A percentile compares a stretch with the other conserved stretches of the same genome.
Evolutionary conservation across 2,329 filamentous ascomycete genomes (phyloP).

Genomic region (Trichoderma cornu-damae): DNA sequence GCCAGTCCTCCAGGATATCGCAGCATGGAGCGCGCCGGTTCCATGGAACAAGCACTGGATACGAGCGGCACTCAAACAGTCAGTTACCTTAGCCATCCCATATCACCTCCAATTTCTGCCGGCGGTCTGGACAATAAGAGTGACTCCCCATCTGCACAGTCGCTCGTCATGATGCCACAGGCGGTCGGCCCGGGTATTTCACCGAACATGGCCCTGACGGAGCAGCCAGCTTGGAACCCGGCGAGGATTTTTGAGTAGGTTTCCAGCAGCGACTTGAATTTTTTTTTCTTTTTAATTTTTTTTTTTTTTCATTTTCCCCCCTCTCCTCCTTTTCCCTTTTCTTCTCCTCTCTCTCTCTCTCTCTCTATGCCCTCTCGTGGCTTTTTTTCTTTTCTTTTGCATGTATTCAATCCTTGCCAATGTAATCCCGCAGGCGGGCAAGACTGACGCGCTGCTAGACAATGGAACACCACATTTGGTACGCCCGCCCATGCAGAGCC

Average conservation of each 20-base stretch:
- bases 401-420: neutral
- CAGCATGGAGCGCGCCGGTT: conserved; percentile 42
- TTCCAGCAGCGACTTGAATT: neutral
- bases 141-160: conserved; percentile 68
- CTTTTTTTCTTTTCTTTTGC: neutral
- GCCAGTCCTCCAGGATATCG: conserved; percentile 56
- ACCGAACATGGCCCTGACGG: conserved; percentile 55
- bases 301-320: neutral
- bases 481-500: conserved; percentile 46
- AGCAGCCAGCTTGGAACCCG: conserved; percentile 73
- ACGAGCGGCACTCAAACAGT: conserved; percentile 53
- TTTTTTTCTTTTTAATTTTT: neutral
- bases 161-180: conserved; percentile 66
- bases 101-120: conserved; percentile 74
- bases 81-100: conserved; percentile 65
- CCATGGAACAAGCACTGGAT: conserved; percentile 52
- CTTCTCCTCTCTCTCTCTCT: neutral
- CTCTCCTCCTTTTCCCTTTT: neutral
- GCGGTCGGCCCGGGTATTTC: conserved; percentile 47
- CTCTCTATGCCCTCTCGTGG: neutral
- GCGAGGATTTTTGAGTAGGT: conserved; percentile 85
- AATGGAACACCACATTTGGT: conserved; percentile 94
- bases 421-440: neutral
- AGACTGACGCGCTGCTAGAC: conserved; percentile 49
- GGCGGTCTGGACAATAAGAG: conserved; percentile 68